Percentiles rank a stretch among this genome's conserved stretches.
phyloP scores from a whole-genome alignment of 495 filamentous ascomycete species.

The Parachaetomium inaequale region DNA sequence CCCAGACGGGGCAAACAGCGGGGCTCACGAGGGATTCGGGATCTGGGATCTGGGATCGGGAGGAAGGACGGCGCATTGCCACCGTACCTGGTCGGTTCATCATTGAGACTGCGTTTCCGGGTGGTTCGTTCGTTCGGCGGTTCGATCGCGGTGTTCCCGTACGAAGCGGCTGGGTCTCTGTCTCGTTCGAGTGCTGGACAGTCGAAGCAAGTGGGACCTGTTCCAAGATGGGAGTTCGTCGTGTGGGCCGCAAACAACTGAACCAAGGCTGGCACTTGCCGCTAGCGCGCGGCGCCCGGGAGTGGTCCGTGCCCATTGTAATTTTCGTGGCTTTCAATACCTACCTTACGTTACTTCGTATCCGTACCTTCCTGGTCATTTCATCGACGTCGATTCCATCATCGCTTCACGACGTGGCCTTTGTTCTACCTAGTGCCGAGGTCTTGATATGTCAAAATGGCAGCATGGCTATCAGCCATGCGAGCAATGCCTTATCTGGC shows the following conservation, averaged over 20 bases:
- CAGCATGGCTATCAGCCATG: no score
- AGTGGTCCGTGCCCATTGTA: neutral
- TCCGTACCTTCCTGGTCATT: no score
- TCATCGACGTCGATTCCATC: no score
- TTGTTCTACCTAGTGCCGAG: no score
- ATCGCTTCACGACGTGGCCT: no score
- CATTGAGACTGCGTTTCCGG: slow-evolving; percentile 21
- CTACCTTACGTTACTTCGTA: no score
- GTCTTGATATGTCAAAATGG: no score
- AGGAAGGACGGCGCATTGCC: slow-evolving; percentile 26
- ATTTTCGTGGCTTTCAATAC: no score
- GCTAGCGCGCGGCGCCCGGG: neutral
- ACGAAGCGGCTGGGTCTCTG: neutral
- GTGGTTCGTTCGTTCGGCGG: neutral
- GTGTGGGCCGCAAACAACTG: slow-evolving; percentile 10
- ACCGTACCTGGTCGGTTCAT: slow-evolving; percentile 59
- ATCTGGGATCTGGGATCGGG: slow-evolving; percentile 24
- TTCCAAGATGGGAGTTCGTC: slow-evolving; percentile 9
- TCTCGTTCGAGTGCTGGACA: neutral
- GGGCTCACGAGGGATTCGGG: slow-evolving; percentile 30
- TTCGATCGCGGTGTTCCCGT: neutral
- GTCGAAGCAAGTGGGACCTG: slow-evolving; percentile 9
- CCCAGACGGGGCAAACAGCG: slow-evolving; percentile 29
- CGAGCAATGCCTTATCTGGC: no score
- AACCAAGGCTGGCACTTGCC: slow-evolving; percentile 11